A percentile compares a stretch with the other conserved stretches of the same genome.
phyloP scores from a whole-genome alignment of 2,329 filamentous ascomycete species.

The Colletotrichum higginsianum region DNA sequence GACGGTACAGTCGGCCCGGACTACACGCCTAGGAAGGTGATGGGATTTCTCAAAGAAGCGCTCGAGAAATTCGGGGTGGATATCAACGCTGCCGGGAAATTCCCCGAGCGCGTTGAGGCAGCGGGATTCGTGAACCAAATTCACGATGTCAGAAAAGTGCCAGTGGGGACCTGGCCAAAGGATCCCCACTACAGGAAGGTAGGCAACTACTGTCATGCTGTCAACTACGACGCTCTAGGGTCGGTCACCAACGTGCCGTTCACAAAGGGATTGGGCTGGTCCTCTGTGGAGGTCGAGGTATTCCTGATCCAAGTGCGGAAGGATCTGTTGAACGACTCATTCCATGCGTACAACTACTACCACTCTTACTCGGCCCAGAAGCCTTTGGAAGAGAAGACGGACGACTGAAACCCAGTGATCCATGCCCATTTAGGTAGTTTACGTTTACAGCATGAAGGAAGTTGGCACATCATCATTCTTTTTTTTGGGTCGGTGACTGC shows the following conservation, averaged over 20 bases:
- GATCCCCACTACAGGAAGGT: too few relatives aligned
- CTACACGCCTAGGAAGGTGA: too few relatives aligned
- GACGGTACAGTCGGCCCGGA: conserved; percentile 51
- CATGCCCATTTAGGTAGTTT: neutral
- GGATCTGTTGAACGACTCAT: conserved; percentile 47
- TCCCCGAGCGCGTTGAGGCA: too few relatives aligned
- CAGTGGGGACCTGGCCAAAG: too few relatives aligned
- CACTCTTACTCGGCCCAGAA: neutral
- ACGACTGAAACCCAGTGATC: neutral
- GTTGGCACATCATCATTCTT: too few relatives aligned
- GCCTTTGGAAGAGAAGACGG: neutral
- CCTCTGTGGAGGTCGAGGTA: conserved; percentile 50
- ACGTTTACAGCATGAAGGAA: too few relatives aligned
- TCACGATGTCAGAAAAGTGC: too few relatives aligned
- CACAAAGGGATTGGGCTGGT: conserved; percentile 52
- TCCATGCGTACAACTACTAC: conserved; percentile 50
- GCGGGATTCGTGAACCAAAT: too few relatives aligned
- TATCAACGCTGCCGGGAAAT: too few relatives aligned
- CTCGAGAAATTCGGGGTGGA: too few relatives aligned
- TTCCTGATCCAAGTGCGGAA: conserved; percentile 52
- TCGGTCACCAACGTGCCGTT: conserved; percentile 52
- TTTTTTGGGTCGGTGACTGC: too few relatives aligned
- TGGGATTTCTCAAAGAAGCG: too few relatives aligned
- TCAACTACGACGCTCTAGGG: neutral
- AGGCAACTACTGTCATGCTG: neutral